Evolutionary conservation across 202 grass and related monocot species (phyloP), one percentile per base, ranked within the genome.

Genomic region (Saccharum hybrid): DNA sequence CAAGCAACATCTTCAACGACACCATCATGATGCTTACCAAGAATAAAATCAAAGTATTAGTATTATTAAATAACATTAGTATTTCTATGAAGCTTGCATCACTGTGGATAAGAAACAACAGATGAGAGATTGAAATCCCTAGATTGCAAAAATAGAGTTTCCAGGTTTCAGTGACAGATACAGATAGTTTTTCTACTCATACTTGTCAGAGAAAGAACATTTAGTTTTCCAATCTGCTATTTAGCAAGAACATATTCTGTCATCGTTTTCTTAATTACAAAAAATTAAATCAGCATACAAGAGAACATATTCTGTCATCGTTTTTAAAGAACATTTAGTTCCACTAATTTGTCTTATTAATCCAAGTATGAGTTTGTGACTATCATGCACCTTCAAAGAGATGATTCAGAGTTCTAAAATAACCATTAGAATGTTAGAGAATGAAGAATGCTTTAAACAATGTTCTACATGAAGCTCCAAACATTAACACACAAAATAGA

Each of bases 1-100:
- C 96, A 98, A 75, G 93, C 93, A 86, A 98, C 96, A 88, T 98
- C 96, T 89, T 96, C 96, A 78, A 98, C 96, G 0, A 98, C 93
- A 23, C 96, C 96, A 72, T 94, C 96, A 89, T 98, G 96, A 86
- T 81, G 80, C 96, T 98, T 85, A 42, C 37, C 66, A 88, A 84
- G 6, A 78, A 73, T 15, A 81, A 56, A 70, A 84, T 2, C 8
- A 5, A 84, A 83, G 19, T 59, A 64, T 72, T 74, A 83, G 19
- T 59, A 64, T 68, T 74, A 57, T 68, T 48, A 59, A 39, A 66
- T 19, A 66, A 31, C 42, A n/a, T 71, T 76, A 39, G 2, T 66
- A 59, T 48, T 56, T 52, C 12, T 73, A 74, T 52, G 21, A 89
- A 74, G 18, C 79, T 73, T 67, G 34, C 49, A 19, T 68, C 22